Base-by-base conservation (phyloP, 208 protist genomes). In the Trypanosoma vivax region DNA sequence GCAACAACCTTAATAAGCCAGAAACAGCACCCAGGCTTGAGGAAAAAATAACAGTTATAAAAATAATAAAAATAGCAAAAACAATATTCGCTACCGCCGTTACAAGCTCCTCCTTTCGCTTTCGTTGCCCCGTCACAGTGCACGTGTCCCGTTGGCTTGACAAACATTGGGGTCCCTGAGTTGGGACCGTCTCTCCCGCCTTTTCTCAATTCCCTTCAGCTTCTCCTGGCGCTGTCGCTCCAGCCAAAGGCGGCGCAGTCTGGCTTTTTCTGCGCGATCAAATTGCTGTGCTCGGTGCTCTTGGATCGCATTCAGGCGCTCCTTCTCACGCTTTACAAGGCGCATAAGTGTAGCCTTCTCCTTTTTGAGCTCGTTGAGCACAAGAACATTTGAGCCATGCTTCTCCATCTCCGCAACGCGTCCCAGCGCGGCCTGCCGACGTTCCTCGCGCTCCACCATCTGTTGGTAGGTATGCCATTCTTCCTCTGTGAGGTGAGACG, bases 381-480 rank as follows among this genome's bases (percentile, higher is more conserved):
- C 59, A 7, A 78, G 30, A 14, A 66, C 39, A 4, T 28, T 34
- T 50, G 70, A 55, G 13, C 68, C 61, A 19, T 63, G 53, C 19
- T 48, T 48, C 13, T 51, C 35, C 25, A 73, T 53, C 39, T 76
- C 65, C 29, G 56, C 39, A 13, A 63, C 58, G 18, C 78, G 77
- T 25, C 60, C 60, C 19, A 51, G 35, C 13, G 55, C 74, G 35
- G 72, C 65, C 58, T 65, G 41, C 5, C 70, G 83, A 23, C 69
- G 73, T 19, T 42, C 34, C 35, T 88, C 83, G 34, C 74, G 71
- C 25, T 83, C 71, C 43, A 72, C 52, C 79, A 91, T 85, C 11
- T 57, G 46, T 29, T 76, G 71, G 31, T 88, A 19, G 27, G 74
- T 76, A 14, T 70, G 13, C 4, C 38, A 30, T 61, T 88, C 76